Evolutionary conservation across 2,329 filamentous ascomycete species (phyloP).

Genomic region (Hypoxylon sp.): DNA sequence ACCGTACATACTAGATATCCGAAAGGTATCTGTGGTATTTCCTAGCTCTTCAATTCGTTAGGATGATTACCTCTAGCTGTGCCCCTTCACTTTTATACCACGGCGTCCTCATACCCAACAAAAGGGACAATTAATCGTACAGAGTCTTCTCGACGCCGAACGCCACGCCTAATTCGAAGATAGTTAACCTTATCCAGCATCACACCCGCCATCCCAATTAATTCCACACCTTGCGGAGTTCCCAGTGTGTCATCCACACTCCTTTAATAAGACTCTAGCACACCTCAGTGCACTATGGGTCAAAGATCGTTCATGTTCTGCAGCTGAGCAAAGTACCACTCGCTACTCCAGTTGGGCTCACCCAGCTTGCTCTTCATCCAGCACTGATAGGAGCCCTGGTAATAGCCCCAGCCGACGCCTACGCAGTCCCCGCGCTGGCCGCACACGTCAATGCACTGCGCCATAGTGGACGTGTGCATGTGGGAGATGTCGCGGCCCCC

Average conservation of each 20-base stretch:
- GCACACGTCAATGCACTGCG: constrained; percentile 44
- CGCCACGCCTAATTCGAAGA: constrained; percentile 33
- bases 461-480: constrained; percentile 37
- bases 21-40: constrained; percentile 15
- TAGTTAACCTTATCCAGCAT: background rate
- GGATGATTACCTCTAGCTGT: background rate
- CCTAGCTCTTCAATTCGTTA: background rate
- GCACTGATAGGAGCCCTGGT: constrained; percentile 36
- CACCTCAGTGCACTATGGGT: background rate
- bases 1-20: background rate
- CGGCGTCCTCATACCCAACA: background rate
- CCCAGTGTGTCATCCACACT: background rate
- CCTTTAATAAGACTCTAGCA: background rate
- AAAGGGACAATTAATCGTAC: constrained; percentile 9
- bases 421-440: constrained; percentile 36
- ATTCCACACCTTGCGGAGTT: background rate
- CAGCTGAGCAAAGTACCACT: constrained; percentile 47
- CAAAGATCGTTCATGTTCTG: constrained; percentile 28
- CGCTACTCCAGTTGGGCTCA: constrained; percentile 36
- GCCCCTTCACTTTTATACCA: constrained; percentile 8
- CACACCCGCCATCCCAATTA: background rate
- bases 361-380: constrained; percentile 47
- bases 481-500: constrained; percentile 40
- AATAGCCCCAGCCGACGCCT: constrained; percentile 44
- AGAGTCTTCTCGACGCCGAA: constrained; percentile 16